These are phyloP conservation scores for Lonicera japonica DNA, from an alignment of 129 eudicot species.

Conservation along the genomic window DNA sequence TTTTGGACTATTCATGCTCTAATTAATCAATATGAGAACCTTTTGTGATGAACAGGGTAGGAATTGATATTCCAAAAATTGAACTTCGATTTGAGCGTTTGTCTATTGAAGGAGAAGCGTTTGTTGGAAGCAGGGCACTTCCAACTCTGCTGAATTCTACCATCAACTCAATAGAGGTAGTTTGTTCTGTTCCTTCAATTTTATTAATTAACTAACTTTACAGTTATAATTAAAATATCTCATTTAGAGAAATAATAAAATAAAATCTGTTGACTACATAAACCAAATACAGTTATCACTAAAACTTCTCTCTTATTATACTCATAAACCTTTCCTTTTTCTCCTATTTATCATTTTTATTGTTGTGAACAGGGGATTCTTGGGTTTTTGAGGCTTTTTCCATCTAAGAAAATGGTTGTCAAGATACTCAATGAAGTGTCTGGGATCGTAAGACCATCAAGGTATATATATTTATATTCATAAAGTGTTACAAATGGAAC, in stretches of 20 bases:
- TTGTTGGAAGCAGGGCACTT: slow-evolving; percentile 72
- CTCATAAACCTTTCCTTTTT: background rate
- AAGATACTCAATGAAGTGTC: slow-evolving; percentile 55
- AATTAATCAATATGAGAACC: background rate
- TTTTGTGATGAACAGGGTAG: slow-evolving; percentile 34
- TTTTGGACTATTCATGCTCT: background rate
- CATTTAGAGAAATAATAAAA: too few species aligned
- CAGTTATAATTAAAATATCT: background rate
- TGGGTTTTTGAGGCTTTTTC: slow-evolving; percentile 46
- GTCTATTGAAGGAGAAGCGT: slow-evolving; percentile 65
- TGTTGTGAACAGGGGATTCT: slow-evolving; percentile 41
- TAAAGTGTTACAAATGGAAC: background rate
- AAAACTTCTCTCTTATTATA: too few species aligned
- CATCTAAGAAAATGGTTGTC: slow-evolving; percentile 55
- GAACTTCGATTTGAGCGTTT: slow-evolving; percentile 63
- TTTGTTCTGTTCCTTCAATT: background rate
- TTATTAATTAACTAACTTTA: background rate
- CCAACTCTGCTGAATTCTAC: slow-evolving; percentile 68
- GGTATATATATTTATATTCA: slow-evolving; percentile 18
- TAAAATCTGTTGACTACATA: background rate
- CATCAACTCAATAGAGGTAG: slow-evolving; percentile 59
- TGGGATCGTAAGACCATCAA: slow-evolving; percentile 68
- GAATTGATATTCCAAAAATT: slow-evolving; percentile 65
- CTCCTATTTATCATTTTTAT: background rate
- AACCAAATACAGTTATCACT: too few species aligned